These are phyloP conservation scores for Beauveria varroae DNA, from an alignment of 2,329 filamentous ascomycete species.

Conservation along the genomic window DNA sequence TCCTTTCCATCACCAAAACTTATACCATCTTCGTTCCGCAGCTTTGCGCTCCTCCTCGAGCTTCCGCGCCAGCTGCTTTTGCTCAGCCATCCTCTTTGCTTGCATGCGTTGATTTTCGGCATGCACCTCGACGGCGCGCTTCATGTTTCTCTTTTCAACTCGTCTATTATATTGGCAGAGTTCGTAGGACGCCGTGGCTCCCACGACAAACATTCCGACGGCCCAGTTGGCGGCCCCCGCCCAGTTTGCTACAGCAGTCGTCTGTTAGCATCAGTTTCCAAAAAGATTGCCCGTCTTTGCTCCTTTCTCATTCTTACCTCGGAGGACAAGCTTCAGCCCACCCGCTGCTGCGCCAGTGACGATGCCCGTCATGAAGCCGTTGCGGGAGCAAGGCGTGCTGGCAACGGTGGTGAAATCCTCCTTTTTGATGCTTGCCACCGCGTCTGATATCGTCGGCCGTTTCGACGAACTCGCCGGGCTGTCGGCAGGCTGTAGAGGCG, in stretches of 20 bases:
- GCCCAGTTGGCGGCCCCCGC: conserved; percentile 71
- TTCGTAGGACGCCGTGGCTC: conserved; percentile 69
- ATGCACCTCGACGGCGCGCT: conserved; percentile 65
- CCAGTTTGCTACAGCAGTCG: neutral
- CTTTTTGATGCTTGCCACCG: conserved; percentile 57
- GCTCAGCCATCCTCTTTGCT: conserved; percentile 29
- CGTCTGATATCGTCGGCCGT: conserved; percentile 45
- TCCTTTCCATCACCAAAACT: conserved; percentile 39
- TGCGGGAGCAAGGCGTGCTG: conserved; percentile 74
- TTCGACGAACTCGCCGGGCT: conserved; percentile 16
- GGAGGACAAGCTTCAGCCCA: conserved; percentile 63
- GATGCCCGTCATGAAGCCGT: conserved; percentile 78
- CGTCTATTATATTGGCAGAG: conserved; percentile 71
- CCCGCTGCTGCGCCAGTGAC: conserved; percentile 70
- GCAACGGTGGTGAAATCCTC: conserved; percentile 67
- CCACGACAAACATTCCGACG: conserved; percentile 65
- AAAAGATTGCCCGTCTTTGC: neutral
- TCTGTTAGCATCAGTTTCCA: neutral
- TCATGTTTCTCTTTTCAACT: conserved; percentile 76
- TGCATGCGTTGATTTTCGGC: conserved; percentile 43
- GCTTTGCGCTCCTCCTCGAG: conserved; percentile 26
- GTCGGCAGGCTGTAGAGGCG: conserved; percentile 9
- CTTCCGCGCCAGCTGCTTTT: conserved; percentile 30
- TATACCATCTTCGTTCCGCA: conserved; percentile 44
- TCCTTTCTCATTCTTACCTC: conserved; percentile 47